Conservation (phyloP, 257 asterid species). For the Przewalskia tangutica region DNA sequence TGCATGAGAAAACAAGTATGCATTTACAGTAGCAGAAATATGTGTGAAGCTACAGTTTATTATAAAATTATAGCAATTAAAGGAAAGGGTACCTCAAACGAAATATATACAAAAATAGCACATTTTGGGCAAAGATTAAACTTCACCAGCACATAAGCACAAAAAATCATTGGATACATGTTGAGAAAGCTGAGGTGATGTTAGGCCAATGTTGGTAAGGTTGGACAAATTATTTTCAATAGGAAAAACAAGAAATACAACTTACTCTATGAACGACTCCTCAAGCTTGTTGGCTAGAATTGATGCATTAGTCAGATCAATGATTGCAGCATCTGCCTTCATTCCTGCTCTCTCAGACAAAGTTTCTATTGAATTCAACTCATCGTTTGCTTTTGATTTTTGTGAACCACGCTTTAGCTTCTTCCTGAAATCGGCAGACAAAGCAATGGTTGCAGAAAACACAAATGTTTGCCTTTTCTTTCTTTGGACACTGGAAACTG, state of each 20-base stretch:
- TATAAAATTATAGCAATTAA: not conserved
- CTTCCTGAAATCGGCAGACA: constrained; percentile 81
- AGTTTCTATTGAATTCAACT: constrained; percentile 71
- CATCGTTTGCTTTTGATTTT: constrained; percentile 42
- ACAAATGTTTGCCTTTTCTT: constrained; percentile 95
- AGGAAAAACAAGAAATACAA: not conserved
- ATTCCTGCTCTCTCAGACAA: constrained; percentile 93
- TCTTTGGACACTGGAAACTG: constrained; percentile 54
- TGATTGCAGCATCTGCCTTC: constrained; percentile 72
- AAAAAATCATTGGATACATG: not conserved
- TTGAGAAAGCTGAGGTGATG: not conserved
- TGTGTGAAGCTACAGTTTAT: not conserved
- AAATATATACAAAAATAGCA: not conserved
- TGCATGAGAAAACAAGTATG: not conserved
- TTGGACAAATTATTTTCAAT: not conserved
- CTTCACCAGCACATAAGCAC: not conserved
- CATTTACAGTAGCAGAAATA: not conserved
- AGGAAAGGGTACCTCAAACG: not conserved
- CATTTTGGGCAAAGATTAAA: not conserved
- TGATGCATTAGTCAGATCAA: constrained; percentile 86
- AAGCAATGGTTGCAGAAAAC: constrained; percentile 94
- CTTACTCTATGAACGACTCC: constrained; percentile 92
- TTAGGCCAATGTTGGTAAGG: not conserved
- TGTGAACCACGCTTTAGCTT: constrained; percentile 72
- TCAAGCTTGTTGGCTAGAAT: constrained; percentile 67